Evolutionary conservation across 805 yeast genomes (phyloP).

Genomic region (Metschnikowia dekortorum): DNA sequence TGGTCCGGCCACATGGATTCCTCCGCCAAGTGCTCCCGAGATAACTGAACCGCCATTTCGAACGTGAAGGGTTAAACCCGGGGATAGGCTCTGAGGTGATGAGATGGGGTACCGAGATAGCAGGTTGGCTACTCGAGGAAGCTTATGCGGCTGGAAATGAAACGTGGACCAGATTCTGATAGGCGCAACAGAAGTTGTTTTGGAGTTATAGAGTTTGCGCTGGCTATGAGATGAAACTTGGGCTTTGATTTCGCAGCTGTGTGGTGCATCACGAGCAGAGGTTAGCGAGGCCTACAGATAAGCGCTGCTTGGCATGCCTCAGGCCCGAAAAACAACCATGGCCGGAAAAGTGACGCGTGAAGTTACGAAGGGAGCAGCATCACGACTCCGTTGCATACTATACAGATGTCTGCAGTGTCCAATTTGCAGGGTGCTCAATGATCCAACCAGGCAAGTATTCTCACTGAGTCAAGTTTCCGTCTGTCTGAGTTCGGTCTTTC

Average conservation of each 20-base stretch:
- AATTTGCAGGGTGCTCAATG: too few relatives aligned
- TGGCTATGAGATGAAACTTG: neutral
- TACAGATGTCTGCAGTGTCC: too few relatives aligned
- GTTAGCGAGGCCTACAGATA: neutral
- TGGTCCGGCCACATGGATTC: conserved; percentile 4
- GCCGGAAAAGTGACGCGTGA: neutral
- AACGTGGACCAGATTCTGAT: neutral
- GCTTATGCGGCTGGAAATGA: neutral
- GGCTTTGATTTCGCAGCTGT: conserved; percentile 2
- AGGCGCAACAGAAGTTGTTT: neutral
- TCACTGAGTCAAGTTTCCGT: too few relatives aligned
- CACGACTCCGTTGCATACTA: too few relatives aligned
- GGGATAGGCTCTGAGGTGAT: neutral
- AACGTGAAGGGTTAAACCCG: neutral
- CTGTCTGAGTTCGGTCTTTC: too few relatives aligned
- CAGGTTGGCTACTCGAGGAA: neutral
- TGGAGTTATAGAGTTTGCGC: neutral
- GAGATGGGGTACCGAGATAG: neutral
- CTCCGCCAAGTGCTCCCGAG: conserved; percentile 12
- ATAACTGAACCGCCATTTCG: conserved; percentile 14
- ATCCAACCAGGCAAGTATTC: too few relatives aligned
- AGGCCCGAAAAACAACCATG: neutral
- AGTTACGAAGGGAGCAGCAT: too few relatives aligned
- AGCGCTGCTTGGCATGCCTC: neutral
- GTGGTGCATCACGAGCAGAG: conserved; percentile 2